Evolutionary conservation across 2,329 filamentous ascomycete genomes (phyloP), one percentile per base, ranked within the genome.

Genomic region (Ophiognomonia clavigignenti-juglandacearum): DNA sequence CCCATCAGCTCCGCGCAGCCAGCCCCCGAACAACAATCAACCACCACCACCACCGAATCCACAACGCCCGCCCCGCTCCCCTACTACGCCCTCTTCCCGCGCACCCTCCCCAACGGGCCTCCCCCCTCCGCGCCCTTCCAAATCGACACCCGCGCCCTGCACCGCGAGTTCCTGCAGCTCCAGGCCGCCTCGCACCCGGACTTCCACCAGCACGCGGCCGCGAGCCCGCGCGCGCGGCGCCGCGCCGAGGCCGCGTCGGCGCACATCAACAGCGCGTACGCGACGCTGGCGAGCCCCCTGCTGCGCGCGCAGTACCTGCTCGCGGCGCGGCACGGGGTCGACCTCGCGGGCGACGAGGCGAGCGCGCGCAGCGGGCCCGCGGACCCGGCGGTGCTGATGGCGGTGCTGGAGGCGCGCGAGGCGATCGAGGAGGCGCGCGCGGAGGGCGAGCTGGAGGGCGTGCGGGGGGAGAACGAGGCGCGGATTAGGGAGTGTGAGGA

Each of bases 251-350:
- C 82, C 0, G 72, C 83, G n/a, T 93, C 86, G 9, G 80, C 88
- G 7, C 77, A 80, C 22, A 91, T 97, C 64, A 97, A 97, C 73
- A 85, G 90, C 55, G 93, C 93, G 1, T 97, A 95, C 75, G 85
- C 82, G 60, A 96, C 91, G 3, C 78, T 98, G 1, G 72, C 79
- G 41, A 80, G 85, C 56, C 91, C 93, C 14, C 72, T 98, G 11
- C 66, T 80, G 39, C 81, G 93, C 20, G 91, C 92, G n/a, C 89
- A 96, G 64, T 96, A 97, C 63, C 70, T 97, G 6, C 77, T 97
- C 0, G 66, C 69, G 4, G 69, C 85, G 50, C 76, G 83, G 44
- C 77, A 83, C 34, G 88, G 84, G 0, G 77, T 91, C 18, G 88
- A 96, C 60, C 82, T 93, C 0, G 83, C 82, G 2, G 81, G 83